These are phyloP conservation scores for Climacium dendroides DNA, from an alignment of 225 moss, liverwort and hornwort species.

Conservation along the genomic window DNA sequence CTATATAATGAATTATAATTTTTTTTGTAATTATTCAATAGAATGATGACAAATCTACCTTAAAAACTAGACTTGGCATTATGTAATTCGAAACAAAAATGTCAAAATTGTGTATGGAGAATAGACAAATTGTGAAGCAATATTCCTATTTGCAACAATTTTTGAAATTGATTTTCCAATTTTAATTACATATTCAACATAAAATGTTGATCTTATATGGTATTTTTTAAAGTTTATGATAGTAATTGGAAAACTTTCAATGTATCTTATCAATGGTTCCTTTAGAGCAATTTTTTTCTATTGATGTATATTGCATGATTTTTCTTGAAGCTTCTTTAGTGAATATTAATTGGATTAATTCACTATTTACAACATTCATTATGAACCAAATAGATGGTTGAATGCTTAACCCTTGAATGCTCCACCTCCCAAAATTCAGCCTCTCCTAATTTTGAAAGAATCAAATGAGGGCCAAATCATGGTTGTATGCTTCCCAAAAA, in stretches of 20 bases:
- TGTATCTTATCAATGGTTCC: background rate
- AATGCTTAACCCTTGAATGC: no score
- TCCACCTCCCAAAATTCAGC: no score
- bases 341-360: background rate
- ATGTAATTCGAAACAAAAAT: no score
- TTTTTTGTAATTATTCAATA: no score
- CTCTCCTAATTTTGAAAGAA: no score
- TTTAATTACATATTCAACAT: background rate
- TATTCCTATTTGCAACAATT: background rate
- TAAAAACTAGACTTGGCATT: no score
- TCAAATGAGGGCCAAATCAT: no score
- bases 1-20: no score
- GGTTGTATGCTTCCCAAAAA: no score
- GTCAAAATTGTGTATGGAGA: background rate
- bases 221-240: background rate
- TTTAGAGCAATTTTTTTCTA: background rate
- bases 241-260: background rate
- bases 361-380: background rate
- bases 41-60: no score
- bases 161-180: background rate
- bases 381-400: background rate
- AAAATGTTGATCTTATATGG: accelerated
- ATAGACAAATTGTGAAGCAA: background rate
- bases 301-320: no score
- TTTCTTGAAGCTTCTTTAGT: background rate